phyloP scores from a whole-genome alignment of 306 rosid species.

The Quercus alba region DNA sequence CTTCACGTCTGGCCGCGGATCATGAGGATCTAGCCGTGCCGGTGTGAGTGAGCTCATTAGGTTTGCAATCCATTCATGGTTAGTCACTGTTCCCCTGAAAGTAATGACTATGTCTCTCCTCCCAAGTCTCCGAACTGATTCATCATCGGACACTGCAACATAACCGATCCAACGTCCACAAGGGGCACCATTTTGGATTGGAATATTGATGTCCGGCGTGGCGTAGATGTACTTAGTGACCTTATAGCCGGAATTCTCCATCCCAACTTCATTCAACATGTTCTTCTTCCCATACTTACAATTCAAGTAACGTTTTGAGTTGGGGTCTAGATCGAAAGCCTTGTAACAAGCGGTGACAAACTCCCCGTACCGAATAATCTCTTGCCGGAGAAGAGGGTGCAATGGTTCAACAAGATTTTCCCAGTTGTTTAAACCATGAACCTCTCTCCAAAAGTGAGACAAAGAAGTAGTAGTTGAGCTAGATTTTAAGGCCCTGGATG shows the following conservation, averaged over 20 bases:
- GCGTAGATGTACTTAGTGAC: constrained; percentile 90
- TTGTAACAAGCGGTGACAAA: constrained; percentile 73
- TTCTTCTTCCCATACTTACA: constrained; percentile 72
- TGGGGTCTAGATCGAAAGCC: constrained; percentile 77
- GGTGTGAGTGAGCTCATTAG: constrained; percentile 79
- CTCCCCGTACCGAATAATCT: constrained; percentile 76
- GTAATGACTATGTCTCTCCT: constrained; percentile 66
- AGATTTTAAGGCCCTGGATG: neutral
- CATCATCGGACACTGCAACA: constrained; percentile 60
- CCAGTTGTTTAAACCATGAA: constrained; percentile 85
- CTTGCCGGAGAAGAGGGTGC: constrained; percentile 75
- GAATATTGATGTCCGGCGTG: constrained; percentile 60
- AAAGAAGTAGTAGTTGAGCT: constrained; percentile 1
- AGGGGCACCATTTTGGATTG: constrained; percentile 37
- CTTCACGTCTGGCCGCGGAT: constrained; percentile 55
- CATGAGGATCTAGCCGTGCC: constrained; percentile 64
- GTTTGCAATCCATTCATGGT: constrained; percentile 77
- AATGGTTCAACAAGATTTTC: constrained; percentile 70
- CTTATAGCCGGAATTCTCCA: constrained; percentile 59
- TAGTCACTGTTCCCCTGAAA: constrained; percentile 78
- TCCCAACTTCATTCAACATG: constrained; percentile 63
- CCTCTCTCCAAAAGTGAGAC: constrained; percentile 51
- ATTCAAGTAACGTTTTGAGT: constrained; percentile 69
- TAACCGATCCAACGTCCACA: constrained; percentile 88
- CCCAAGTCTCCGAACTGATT: constrained; percentile 45